Percentiles rank a stretch among this genome's conserved stretches.
Conservation (phyloP, 2,329 filamentous ascomycete species). For the Nemania sp. region DNA sequence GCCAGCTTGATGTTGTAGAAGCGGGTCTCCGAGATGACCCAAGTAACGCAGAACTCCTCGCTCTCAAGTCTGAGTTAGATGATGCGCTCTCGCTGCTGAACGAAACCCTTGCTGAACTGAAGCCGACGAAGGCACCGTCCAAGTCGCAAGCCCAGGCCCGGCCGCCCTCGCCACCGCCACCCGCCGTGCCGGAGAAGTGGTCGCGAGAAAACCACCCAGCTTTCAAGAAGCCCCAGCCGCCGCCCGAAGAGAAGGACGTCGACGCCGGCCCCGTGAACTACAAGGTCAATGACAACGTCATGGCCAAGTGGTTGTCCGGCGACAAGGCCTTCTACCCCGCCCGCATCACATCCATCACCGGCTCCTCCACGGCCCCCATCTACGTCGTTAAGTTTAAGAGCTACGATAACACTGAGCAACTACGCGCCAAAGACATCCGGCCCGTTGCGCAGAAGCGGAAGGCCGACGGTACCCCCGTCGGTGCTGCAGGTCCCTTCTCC, state of each 20-base stretch:
- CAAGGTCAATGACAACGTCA: slow-evolving; percentile 87
- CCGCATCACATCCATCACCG: slow-evolving; percentile 92
- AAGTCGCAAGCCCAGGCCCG: slow-evolving; percentile 50
- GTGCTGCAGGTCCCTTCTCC: slow-evolving; percentile 53
- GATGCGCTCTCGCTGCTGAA: slow-evolving; percentile 83
- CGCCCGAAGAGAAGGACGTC: slow-evolving; percentile 64
- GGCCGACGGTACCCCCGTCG: slow-evolving; percentile 78
- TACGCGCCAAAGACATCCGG: slow-evolving; percentile 85
- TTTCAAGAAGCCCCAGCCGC: slow-evolving; percentile 69
- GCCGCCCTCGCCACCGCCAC: slow-evolving; percentile 62
- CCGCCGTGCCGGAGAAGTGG: slow-evolving; percentile 77
- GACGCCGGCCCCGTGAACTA: slow-evolving; percentile 70
- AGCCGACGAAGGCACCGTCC: slow-evolving; percentile 67
- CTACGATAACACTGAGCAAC: slow-evolving; percentile 85
- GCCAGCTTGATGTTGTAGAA: slow-evolving; percentile 82
- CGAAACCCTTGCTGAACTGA: slow-evolving; percentile 83
- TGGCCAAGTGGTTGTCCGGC: slow-evolving; percentile 90
- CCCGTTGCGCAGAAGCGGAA: slow-evolving; percentile 86
- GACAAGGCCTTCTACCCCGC: slow-evolving; percentile 93
- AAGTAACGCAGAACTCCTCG: slow-evolving; percentile 80
- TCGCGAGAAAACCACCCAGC: slow-evolving; percentile 84
- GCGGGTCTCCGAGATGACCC: slow-evolving; percentile 83
- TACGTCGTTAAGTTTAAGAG: slow-evolving; percentile 96
- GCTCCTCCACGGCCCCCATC: slow-evolving; percentile 88
- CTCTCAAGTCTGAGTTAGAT: slow-evolving; percentile 83